Evolutionary conservation across 2,329 filamentous ascomycete species (phyloP), one percentile per base, ranked within the genome.

Genomic region (Corynespora cassiicola): DNA sequence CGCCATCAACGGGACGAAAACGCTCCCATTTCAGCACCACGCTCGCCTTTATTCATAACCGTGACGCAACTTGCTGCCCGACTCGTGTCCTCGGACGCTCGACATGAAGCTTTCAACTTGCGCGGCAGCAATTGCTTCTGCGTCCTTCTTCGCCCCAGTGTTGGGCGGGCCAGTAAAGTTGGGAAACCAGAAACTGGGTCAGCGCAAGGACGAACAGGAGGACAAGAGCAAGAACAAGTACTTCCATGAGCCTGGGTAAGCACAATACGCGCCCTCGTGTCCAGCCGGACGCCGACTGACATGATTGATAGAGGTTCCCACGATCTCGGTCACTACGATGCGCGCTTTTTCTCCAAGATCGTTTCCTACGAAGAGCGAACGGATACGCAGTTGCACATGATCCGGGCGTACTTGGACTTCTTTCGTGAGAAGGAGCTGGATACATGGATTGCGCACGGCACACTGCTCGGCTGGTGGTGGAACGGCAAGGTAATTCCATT

Each of bases 401-500:
- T 90, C 50, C 81, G 84, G 47, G 84, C 87, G 34, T 94, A 94
- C 69, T 77, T 94, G 28, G 75, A 76, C 29, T 83, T 81, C 39
- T 86, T 88, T 65, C 72, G 75, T 28, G 73, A 79, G 12, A 75
- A 85, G 36, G 80, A 81, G 6, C 70, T 90, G 46, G 87, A 92
- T 69, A 92, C 89, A 0, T 94, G 89, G 89, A 82, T 95, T 42
- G 88, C 89, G 24, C 89, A 95, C 66, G 89, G 89, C 31, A 90
- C 88, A 4, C 71, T 94, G 32, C 73, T 95, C 15, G 89, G 88
- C 9, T 95, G 89, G 89, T 94, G 87, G 87, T 95, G 89, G 89
- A 92, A 90, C 63, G 75, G 75, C 39, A 75, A 75, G 69, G 77
- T 79, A 64, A n/a, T 31, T n/a, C 25, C 15, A 11, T 19, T 17